phyloP scores from a whole-genome alignment of 2,329 filamentous ascomycete genomes.

The Pseudocercospora cruenta region DNA sequence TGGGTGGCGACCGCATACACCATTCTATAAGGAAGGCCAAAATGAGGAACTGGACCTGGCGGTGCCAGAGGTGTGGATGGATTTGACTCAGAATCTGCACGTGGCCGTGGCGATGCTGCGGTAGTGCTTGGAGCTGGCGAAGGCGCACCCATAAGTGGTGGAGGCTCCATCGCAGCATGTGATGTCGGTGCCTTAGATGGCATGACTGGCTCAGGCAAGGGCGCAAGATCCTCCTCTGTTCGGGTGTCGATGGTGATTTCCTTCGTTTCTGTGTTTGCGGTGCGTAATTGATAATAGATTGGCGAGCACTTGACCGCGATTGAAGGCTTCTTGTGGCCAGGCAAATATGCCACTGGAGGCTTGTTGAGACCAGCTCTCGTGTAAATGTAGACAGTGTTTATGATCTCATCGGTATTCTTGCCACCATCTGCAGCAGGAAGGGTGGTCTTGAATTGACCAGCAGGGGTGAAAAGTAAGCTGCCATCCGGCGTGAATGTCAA shows the following conservation, averaged over 20 bases:
- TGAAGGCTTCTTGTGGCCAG: constrained; percentile 96
- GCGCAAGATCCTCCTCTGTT: constrained; percentile 77
- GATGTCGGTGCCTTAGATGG: constrained; percentile 60
- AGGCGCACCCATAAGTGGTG: constrained; percentile 64
- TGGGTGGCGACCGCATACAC: constrained; percentile 97
- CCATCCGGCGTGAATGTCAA: constrained; percentile 95
- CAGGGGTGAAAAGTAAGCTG: constrained; percentile 88
- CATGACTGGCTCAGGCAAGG: constrained; percentile 79
- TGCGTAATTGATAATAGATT: constrained; percentile 79
- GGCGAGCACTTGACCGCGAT: constrained; percentile 95
- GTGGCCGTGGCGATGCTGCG: constrained; percentile 55
- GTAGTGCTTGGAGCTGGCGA: constrained; percentile 53
- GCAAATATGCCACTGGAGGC: constrained; percentile 89
- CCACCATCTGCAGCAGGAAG: constrained; percentile 68
- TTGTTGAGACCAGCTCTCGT: constrained; percentile 95
- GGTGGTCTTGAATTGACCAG: constrained; percentile 89
- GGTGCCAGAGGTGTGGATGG: constrained; percentile 57
- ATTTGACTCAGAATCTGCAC: constrained; percentile 55
- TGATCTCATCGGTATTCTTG: constrained; percentile 83
- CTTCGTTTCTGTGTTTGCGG: constrained; percentile 68
- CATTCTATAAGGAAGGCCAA: constrained; percentile 87
- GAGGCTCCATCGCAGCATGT: constrained; percentile 77
- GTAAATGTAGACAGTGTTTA: constrained; percentile 98
- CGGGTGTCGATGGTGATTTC: constrained; percentile 95
- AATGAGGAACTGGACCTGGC: constrained; percentile 62